Evolutionary conservation across 2,329 filamentous ascomycete species (phyloP), one percentile per base, ranked within the genome.

Genomic region (Orbilia quercus): DNA sequence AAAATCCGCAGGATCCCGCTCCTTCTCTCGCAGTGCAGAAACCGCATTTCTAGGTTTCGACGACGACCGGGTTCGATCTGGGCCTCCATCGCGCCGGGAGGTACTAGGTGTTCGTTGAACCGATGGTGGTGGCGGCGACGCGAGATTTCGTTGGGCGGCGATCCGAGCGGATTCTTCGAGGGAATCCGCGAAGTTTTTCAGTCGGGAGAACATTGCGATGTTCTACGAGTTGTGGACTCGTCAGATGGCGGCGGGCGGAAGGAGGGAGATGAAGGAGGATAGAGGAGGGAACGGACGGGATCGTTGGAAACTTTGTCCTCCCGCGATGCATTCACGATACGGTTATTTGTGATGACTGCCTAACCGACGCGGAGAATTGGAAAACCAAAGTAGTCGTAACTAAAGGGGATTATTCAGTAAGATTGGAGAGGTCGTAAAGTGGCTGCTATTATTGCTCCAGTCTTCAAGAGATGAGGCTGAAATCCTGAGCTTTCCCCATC

Each of bases 1-100:
- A 34, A 74, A 74, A 40, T 74, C 70, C 57, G 70, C 62, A 22
- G 70, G 70, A 64, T 74, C 70, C 42, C 70, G 70, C 40, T 74
- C 70, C 44, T 59, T 48, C 38, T 74, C 69, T 36, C 67, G 69
- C 45, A 74, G 42, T 25, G 60, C 40, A 18, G 57, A 63, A 6
- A 69, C 70, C 22, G 70, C 50, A 54, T 53, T 69, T 50, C 70
- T 16, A n/a, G 60, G 47, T 55, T 60, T 73, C 42, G 69, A 59
- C 16, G 69, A 59, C 25, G 69, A 73, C 25, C 59, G 48, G 12
- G 62, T 14, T 20, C 62, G 34, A 18, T 57, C 40, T 20, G 36
- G 58, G 9, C 38, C 16, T 1, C 70, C 64, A 25, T 74, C 64
- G 57, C 64, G 70, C 28, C 58, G 55, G 7, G 69, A 60, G 34